Conservation (phyloP, 176 grass and related monocot genomes). For the Avena eriantha region DNA sequence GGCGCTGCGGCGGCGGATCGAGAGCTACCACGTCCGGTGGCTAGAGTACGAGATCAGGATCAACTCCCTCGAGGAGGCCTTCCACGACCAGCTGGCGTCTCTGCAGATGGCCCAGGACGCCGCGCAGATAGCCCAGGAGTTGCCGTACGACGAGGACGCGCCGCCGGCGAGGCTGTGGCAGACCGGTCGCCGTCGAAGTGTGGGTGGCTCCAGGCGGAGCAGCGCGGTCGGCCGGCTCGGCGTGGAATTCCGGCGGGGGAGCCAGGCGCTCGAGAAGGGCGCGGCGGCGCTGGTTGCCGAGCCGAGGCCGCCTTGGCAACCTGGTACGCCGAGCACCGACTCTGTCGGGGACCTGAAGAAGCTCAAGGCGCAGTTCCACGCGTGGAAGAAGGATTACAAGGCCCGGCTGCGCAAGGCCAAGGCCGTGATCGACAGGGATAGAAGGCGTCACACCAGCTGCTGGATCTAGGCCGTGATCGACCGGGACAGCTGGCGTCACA, state of each 20-base stretch:
- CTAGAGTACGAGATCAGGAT: slow-evolving; percentile 57
- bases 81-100: slow-evolving; percentile 46
- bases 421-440: slow-evolving; percentile 26
- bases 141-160: slow-evolving; percentile 5
- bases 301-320: slow-evolving; percentile 1
- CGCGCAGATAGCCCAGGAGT: neutral
- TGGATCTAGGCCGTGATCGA: slow-evolving; percentile 30
- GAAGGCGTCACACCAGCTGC: slow-evolving; percentile 24
- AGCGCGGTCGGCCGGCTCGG: neutral
- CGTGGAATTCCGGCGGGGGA: slow-evolving; percentile 43
- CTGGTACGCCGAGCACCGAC: neutral
- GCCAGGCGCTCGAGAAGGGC: slow-evolving; percentile 37
- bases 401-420: slow-evolving; percentile 32
- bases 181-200: neutral
- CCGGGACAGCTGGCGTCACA: too few species aligned
- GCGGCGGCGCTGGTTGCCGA: neutral
- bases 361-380: slow-evolving; percentile 50
- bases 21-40: slow-evolving; percentile 55
- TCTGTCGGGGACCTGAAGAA: slow-evolving; percentile 36
- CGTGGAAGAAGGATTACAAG: slow-evolving; percentile 66
- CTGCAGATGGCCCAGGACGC: slow-evolving; percentile 41
- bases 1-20: slow-evolving; percentile 39
- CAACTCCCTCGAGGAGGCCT: slow-evolving; percentile 53
- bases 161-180: neutral
- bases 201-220: neutral